Percentiles rank a stretch among this genome's conserved stretches.
Evolutionary conservation across 108 stramenopile species (phyloP).

Genomic region (Nannochloropsis granulata): DNA sequence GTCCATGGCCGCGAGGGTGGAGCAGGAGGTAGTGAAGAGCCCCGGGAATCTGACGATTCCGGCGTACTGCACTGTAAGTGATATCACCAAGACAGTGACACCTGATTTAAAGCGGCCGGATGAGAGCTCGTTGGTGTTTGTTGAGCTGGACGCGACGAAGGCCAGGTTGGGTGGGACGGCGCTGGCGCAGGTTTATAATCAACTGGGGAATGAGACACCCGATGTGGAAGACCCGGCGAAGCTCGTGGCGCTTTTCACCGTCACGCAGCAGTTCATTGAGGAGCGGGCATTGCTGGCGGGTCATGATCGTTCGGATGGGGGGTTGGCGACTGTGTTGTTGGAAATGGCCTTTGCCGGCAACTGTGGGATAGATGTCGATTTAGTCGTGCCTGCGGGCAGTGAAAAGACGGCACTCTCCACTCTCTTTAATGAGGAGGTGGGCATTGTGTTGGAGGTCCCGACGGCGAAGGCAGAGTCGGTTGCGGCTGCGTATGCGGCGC

Average conservation of each 20-base stretch:
- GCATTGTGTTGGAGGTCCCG: slow-evolving; percentile 71
- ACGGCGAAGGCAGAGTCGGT: slow-evolving; percentile 45
- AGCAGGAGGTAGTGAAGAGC: slow-evolving; percentile 83
- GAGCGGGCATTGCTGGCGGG: slow-evolving; percentile 56
- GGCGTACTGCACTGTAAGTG: slow-evolving; percentile 50
- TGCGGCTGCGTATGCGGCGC: slow-evolving; percentile 45
- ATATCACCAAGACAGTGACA: slow-evolving; percentile 72
- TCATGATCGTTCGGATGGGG: slow-evolving; percentile 93
- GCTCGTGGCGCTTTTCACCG: slow-evolving; percentile 68
- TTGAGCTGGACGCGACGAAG: slow-evolving; percentile 66
- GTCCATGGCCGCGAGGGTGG: slow-evolving; percentile 92
- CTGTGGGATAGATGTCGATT: slow-evolving; percentile 67
- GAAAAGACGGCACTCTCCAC: slow-evolving; percentile 49
- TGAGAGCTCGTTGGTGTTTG: slow-evolving; percentile 56
- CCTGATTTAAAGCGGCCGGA: slow-evolving; percentile 77
- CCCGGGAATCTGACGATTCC: slow-evolving; percentile 92
- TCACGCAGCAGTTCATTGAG: slow-evolving; percentile 74
- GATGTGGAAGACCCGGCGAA: slow-evolving; percentile 68
- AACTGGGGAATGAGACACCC: slow-evolving; percentile 70
- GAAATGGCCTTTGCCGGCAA: slow-evolving; percentile 99
- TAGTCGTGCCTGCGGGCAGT: slow-evolving; percentile 45
- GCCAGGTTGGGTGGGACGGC: slow-evolving; percentile 82
- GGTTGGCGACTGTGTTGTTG: slow-evolving; percentile 46
- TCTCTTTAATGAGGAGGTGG: slow-evolving; percentile 83
- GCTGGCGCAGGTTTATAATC: slow-evolving; percentile 73